Conservation (phyloP, 345 rosid genomes). For the Boechera retrofracta region DNA sequence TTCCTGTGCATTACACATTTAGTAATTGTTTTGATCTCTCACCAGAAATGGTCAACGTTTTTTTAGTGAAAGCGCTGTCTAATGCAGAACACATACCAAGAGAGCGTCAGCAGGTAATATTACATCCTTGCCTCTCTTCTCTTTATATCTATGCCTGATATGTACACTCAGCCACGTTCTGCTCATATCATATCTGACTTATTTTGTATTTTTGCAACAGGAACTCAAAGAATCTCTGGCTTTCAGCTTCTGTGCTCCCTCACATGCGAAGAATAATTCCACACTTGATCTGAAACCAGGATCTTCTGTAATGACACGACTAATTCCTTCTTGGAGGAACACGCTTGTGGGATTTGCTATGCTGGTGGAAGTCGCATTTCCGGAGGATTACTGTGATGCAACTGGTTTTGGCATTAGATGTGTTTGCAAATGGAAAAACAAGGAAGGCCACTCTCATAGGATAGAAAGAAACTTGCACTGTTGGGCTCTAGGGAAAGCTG, state of each 20-base stretch:
- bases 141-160: neutral
- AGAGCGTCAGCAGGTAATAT: neutral
- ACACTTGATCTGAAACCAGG: neutral
- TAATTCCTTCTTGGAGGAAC: neutral
- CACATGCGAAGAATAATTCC: neutral
- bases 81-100: neutral
- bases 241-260: constrained; percentile 7
- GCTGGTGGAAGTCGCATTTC: neutral
- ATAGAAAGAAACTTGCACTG: neutral
- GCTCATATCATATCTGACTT: neutral
- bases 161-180: neutral
- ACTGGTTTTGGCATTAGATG: neutral
- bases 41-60: neutral
- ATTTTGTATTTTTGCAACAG: neutral
- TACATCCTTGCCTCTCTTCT: neutral
- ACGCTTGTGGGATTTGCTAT: neutral
- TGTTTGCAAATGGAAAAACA: neutral
- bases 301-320: neutral
- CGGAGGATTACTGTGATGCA: neutral
- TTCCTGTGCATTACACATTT: constrained; percentile 17
- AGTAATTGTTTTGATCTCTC: constrained; percentile 34
- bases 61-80: neutral
- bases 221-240: neutral
- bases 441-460: neutral
- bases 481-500: neutral